Percentiles rank a stretch among this genome's conserved stretches.
These are phyloP conservation scores for Aegilops sharonensis DNA, from an alignment of 176 grass and related monocot genomes.

Conservation along the genomic window DNA sequence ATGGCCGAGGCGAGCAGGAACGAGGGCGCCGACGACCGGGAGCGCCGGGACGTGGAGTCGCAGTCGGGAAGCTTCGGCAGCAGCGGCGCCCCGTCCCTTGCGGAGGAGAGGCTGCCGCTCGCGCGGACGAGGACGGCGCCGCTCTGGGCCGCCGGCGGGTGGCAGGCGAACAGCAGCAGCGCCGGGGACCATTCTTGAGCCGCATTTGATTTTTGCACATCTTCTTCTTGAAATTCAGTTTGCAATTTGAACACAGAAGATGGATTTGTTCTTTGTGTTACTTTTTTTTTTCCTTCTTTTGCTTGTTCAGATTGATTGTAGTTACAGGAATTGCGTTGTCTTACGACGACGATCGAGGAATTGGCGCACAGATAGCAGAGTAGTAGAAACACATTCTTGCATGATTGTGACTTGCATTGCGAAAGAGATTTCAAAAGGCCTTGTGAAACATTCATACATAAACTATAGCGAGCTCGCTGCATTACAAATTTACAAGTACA, in stretches of 20 bases:
- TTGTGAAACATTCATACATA: not conserved
- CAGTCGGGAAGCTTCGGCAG: slow-evolving; percentile 10
- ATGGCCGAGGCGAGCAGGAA: slow-evolving; percentile 25
- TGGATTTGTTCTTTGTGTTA: not conserved
- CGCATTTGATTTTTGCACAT: slow-evolving; percentile 7
- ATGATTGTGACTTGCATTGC: not conserved
- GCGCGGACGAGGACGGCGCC: slow-evolving; percentile 48
- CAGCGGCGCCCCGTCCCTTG: not conserved
- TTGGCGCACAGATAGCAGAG: not conserved
- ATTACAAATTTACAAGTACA: no score
- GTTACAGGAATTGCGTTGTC: not conserved
- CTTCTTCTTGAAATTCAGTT: not conserved
- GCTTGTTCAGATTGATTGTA: not conserved
- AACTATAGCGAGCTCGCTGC: no score
- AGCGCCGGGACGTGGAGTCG: slow-evolving; percentile 46
- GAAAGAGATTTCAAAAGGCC: not conserved
- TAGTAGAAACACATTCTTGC: not conserved
- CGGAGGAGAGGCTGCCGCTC: slow-evolving; percentile 48
- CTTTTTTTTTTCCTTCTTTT: not conserved
- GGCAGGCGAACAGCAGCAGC: slow-evolving; percentile 10
- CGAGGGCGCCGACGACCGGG: slow-evolving; percentile 10
- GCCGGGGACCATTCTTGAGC: slow-evolving; percentile 40
- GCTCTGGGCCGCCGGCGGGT: slow-evolving; percentile 51
- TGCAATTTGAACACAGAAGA: not conserved
- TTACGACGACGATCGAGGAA: not conserved